A percentile compares a stretch with the other conserved stretches of the same genome.
Conservation (phyloP, 2,329 filamentous ascomycete genomes). For the Aspergillus brasiliensis region DNA sequence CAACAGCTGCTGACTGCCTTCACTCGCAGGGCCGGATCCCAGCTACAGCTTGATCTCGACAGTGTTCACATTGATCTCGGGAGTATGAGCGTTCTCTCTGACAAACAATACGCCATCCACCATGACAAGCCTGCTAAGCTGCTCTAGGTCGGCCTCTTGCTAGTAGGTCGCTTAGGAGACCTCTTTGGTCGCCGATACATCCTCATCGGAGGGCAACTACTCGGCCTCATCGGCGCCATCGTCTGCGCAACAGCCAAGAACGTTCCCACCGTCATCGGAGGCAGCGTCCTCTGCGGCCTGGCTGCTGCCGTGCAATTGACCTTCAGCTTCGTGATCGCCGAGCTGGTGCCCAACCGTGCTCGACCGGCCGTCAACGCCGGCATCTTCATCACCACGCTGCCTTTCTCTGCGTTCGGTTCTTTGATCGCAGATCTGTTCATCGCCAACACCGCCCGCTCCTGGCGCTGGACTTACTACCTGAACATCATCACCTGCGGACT, state of each 20-base stretch:
- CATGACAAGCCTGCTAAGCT: neutral
- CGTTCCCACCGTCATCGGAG: conserved; percentile 42
- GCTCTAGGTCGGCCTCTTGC: conserved; percentile 27
- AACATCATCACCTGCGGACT: conserved; percentile 49
- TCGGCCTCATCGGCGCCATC: conserved; percentile 42
- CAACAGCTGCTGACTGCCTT: neutral
- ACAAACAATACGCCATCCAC: neutral
- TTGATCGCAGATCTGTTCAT: conserved; percentile 52
- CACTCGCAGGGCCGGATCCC: conserved; percentile 23
- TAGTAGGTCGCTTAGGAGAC: conserved; percentile 38
- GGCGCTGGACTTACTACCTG: conserved; percentile 56
- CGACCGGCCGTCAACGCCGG: conserved; percentile 36
- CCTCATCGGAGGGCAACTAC: conserved; percentile 28
- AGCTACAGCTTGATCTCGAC: conserved; percentile 33
- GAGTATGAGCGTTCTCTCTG: conserved; percentile 8
- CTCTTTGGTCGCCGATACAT: conserved; percentile 42
- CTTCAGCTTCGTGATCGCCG: conserved; percentile 41
- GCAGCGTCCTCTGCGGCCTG: conserved; percentile 41
- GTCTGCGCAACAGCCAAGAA: conserved; percentile 40
- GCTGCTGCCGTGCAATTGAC: conserved; percentile 42
- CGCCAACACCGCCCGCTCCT: conserved; percentile 44
- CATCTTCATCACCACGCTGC: conserved; percentile 37
- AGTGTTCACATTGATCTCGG: conserved; percentile 27
- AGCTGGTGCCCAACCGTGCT: conserved; percentile 44
- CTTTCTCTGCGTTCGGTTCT: conserved; percentile 40